phyloP scores from a whole-genome alignment of 768 basidiomycete species.

The Clitopilus passeckerianus region DNA sequence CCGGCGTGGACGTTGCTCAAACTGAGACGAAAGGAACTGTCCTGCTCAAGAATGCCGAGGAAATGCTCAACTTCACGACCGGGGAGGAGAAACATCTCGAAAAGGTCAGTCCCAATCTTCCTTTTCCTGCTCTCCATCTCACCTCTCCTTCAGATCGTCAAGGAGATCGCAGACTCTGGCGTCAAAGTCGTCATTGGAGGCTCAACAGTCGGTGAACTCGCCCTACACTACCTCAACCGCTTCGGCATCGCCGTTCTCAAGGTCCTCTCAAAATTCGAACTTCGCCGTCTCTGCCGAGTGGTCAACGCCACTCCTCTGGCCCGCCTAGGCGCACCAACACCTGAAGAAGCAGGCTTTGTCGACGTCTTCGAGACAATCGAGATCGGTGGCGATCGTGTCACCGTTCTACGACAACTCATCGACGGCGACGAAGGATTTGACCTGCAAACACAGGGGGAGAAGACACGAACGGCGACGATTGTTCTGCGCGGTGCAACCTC shows the following conservation, averaged over 20 bases:
- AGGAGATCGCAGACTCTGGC: constrained; percentile 95
- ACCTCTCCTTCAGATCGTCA: constrained; percentile 71
- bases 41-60: constrained; percentile 89
- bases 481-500: constrained; percentile 93
- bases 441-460: constrained; percentile 48
- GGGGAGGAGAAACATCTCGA: constrained; percentile 97
- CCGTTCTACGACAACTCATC: constrained; percentile 83
- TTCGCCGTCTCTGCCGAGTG: constrained; percentile 90
- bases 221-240: constrained; percentile 94
- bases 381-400: constrained; percentile 96
- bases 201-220: constrained; percentile 89
- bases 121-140: background rate
- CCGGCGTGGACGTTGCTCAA: constrained; percentile 87
- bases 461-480: constrained; percentile 88
- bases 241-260: constrained; percentile 93
- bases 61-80: constrained; percentile 94
- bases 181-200: constrained; percentile 94
- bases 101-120: constrained; percentile 44
- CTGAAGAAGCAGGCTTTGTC: constrained; percentile 92
- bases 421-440: constrained; percentile 64
- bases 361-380: constrained; percentile 95
- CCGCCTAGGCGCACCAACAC: constrained; percentile 90
- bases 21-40: constrained; percentile 99
- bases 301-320: constrained; percentile 96
- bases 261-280: constrained; percentile 96